These are phyloP conservation scores for Phytophthora pini DNA, from an alignment of 352 stramenopile genomes.

Conservation along the genomic window DNA sequence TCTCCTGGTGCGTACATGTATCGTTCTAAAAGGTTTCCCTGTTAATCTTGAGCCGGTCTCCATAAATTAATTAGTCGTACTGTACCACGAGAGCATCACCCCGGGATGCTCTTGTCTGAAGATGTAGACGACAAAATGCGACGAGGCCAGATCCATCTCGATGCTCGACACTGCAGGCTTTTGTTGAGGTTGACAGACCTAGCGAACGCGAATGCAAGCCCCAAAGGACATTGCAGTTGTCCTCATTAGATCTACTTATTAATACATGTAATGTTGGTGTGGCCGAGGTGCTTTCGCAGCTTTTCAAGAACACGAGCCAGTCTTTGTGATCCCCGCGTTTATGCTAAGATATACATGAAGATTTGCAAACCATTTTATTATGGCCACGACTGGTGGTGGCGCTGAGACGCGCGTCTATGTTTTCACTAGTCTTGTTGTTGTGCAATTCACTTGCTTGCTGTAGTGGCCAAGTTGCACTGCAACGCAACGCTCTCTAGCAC, in stretches of 20 bases:
- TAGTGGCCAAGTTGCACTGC: constrained; percentile 5
- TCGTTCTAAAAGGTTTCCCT: background rate
- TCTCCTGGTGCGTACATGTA: background rate
- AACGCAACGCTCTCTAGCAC: constrained; percentile 13
- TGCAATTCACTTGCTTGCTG: constrained; percentile 11
- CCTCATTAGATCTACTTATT: background rate
- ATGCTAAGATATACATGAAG: constrained; percentile 10
- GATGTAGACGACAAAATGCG: constrained; percentile 33
- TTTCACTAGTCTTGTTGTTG: constrained; percentile 33
- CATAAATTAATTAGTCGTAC: constrained; percentile 5
- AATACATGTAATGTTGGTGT: background rate
- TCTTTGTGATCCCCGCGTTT: constrained; percentile 7
- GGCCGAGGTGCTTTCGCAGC: constrained; percentile 2
- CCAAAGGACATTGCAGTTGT: background rate
- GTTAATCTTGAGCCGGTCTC: background rate
- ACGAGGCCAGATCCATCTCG: constrained; percentile 9
- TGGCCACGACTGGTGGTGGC: constrained; percentile 12
- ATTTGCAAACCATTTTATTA: constrained; percentile 29
- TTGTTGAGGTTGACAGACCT: background rate
- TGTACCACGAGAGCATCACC: constrained; percentile 1
- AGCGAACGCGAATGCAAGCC: background rate
- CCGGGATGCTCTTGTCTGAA: constrained; percentile 19
- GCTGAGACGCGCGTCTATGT: constrained; percentile 25
- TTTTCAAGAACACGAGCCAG: constrained; percentile 1
- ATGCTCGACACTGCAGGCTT: background rate